Percentiles rank a stretch among this genome's conserved stretches.
These are phyloP conservation scores for Houttuynia cordata DNA, from an alignment of 164 flowering plant genomes.

Conservation along the genomic window DNA sequence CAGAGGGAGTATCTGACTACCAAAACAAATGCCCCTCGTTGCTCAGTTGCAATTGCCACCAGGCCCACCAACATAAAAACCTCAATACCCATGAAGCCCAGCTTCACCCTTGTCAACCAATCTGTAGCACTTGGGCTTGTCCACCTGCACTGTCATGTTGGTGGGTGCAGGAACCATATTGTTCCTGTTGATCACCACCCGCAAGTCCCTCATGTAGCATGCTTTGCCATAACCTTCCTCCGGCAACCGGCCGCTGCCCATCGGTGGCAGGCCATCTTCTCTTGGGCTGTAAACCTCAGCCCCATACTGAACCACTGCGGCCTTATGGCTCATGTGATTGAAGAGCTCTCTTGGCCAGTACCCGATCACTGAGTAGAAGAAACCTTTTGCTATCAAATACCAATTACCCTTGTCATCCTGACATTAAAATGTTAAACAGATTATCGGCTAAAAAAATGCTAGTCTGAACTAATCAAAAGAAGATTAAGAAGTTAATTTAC, in stretches of 20 bases:
- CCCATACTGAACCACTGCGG: background rate
- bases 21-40: no score
- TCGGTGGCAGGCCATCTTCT: background rate
- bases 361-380: background rate
- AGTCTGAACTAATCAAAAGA: background rate
- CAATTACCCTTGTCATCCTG: background rate
- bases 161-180: background rate
- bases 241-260: background rate
- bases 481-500: no score
- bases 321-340: background rate
- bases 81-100: background rate
- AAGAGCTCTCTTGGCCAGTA: background rate
- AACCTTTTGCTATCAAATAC: background rate
- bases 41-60: background rate
- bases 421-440: background rate
- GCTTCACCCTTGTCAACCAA: background rate
- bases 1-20: no score
- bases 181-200: background rate
- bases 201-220: background rate
- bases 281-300: slow-evolving; percentile 1
- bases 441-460: no score
- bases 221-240: background rate
- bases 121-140: background rate
- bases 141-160: background rate
- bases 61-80: background rate